These are phyloP conservation scores for Multifurca ochricompacta DNA, from an alignment of 768 basidiomycete species.

Conservation along the genomic window DNA sequence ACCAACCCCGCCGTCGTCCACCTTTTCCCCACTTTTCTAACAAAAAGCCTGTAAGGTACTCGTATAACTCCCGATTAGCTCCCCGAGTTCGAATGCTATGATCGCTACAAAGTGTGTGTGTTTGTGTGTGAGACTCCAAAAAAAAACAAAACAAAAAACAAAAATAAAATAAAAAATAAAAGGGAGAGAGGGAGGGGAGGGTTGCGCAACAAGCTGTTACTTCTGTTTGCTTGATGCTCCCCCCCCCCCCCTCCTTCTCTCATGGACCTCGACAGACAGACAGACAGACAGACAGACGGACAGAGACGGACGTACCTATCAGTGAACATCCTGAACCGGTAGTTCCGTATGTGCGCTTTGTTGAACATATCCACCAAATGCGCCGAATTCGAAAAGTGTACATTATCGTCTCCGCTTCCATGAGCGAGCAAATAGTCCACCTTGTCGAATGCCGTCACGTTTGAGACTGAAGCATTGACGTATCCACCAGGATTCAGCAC, in stretches of 20 bases:
- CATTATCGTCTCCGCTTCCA: conserved; percentile 95
- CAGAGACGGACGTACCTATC: conserved; percentile 82
- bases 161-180: too few relatives aligned
- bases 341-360: conserved; percentile 56
- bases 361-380: conserved; percentile 93
- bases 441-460: conserved; percentile 79
- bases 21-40: conserved; percentile 92
- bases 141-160: conserved; percentile 18
- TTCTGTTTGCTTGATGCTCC: too few relatives aligned
- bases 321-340: conserved; percentile 93
- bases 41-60: conserved; percentile 80
- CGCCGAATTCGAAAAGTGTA: conserved; percentile 89
- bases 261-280: too few relatives aligned
- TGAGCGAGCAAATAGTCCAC: conserved; percentile 82
- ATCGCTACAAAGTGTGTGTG: too few relatives aligned
- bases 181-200: too few relatives aligned
- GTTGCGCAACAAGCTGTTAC: too few relatives aligned
- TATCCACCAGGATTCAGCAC: conserved; percentile 79
- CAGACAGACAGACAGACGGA: too few relatives aligned
- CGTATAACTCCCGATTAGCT: conserved; percentile 77
- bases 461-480: conserved; percentile 77
- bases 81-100: conserved; percentile 68
- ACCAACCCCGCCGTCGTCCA: conserved; percentile 57
- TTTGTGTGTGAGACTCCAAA: too few relatives aligned
- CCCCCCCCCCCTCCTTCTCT: too few relatives aligned